These are phyloP conservation scores for Ascoidea rubescens DNA, from an alignment of 805 yeast genomes.

Conservation along the genomic window DNA sequence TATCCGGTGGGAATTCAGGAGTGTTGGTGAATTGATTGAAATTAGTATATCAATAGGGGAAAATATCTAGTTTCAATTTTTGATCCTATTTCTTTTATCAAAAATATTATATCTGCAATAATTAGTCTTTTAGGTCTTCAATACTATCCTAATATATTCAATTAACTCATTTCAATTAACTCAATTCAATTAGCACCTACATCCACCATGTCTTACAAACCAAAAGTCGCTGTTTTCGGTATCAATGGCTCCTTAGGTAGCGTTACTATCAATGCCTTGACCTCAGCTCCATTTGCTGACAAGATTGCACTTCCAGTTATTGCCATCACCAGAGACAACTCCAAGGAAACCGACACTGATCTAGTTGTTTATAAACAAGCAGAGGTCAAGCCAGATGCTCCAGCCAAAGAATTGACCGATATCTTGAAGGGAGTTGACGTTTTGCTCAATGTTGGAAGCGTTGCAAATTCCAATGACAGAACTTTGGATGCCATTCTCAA, in stretches of 20 bases:
- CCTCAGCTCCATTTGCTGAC: slow-evolving; percentile 26
- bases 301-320: slow-evolving; percentile 34
- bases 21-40: no score
- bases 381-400: no score
- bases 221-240: slow-evolving; percentile 37
- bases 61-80: no score
- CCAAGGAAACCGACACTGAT: neutral
- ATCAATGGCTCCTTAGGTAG: slow-evolving; percentile 37
- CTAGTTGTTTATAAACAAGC: neutral
- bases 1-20: no score
- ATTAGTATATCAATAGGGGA: no score
- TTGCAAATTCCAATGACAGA: neutral
- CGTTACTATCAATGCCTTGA: slow-evolving; percentile 30
- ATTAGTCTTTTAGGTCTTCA: no score
- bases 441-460: neutral
- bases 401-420: neutral
- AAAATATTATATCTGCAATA: no score
- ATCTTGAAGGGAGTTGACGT: neutral
- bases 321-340: slow-evolving; percentile 31
- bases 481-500: neutral
- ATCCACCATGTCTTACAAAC: neutral
- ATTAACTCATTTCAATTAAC: no score
- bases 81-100: no score
- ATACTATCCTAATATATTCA: no score
- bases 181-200: no score